phyloP scores from a whole-genome alignment of 164 flowering plant genomes.

The Hamamelis virginiana region DNA sequence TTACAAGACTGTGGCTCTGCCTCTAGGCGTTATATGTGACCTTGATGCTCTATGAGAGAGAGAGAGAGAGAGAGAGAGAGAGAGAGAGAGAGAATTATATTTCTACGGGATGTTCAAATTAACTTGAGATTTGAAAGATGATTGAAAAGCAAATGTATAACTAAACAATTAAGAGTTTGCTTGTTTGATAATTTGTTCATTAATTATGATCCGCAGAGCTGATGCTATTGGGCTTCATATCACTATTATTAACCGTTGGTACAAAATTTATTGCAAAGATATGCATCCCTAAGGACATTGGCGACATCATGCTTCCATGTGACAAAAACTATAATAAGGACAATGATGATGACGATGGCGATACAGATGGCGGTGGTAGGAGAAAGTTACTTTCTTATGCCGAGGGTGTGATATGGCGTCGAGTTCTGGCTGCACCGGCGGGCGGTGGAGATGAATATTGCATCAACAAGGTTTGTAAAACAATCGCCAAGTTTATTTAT shows the following conservation, averaged over 20 bases:
- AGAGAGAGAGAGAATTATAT: too few species aligned
- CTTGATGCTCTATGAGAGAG: too few species aligned
- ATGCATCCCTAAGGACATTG: conserved; percentile 43
- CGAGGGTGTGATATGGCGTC: conserved; percentile 36
- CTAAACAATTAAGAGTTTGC: too few species aligned
- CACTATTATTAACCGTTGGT: conserved; percentile 57
- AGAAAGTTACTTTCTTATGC: conserved; percentile 40
- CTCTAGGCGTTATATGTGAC: too few species aligned
- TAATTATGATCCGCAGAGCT: conserved; percentile 43
- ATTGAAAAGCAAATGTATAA: too few species aligned
- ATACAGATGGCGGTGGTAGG: conserved; percentile 12
- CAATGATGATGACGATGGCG: background rate
- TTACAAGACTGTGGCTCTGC: too few species aligned
- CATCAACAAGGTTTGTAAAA: conserved; percentile 27
- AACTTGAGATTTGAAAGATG: too few species aligned
- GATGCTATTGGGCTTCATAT: conserved; percentile 76
- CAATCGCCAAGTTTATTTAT: too few species aligned
- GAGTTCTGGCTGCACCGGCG: conserved; percentile 43
- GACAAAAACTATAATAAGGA: conserved; percentile 1
- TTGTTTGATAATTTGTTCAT: too few species aligned
- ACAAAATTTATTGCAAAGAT: conserved; percentile 38
- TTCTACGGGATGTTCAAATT: too few species aligned
- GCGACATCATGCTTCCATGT: conserved; percentile 60
- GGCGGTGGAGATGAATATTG: conserved; percentile 30
- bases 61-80: too few species aligned